Conservation (phyloP, 2,329 filamentous ascomycete species). For the Bipolaris oryzae region DNA sequence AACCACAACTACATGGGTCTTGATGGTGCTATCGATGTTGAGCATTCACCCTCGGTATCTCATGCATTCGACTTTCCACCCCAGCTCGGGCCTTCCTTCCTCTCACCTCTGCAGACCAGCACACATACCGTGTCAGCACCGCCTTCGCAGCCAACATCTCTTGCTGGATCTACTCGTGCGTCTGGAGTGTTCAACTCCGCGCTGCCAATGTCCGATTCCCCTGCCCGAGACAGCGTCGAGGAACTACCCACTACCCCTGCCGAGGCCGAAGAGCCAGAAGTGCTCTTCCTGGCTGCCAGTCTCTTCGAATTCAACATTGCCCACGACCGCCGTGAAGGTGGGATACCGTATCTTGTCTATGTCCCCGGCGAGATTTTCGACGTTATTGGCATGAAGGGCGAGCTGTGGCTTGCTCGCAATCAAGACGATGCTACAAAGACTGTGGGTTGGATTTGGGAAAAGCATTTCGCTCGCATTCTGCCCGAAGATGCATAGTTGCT, state of each 20-base stretch:
- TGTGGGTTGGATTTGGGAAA: conserved; percentile 99
- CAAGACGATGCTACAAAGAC: conserved; percentile 82
- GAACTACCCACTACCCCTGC: conserved; percentile 44
- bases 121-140: conserved; percentile 27
- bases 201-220: conserved; percentile 73
- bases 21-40: conserved; percentile 38
- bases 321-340: conserved; percentile 86
- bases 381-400: conserved; percentile 92
- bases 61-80: conserved; percentile 34
- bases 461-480: conserved; percentile 72
- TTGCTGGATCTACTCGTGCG: conserved; percentile 56
- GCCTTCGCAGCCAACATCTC: conserved; percentile 29
- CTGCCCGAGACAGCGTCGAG: conserved; percentile 30
- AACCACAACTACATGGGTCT: conserved; percentile 32
- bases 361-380: conserved; percentile 78
- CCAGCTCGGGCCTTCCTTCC: conserved; percentile 37
- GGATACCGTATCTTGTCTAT: conserved; percentile 95
- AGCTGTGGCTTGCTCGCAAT: conserved; percentile 96
- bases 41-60: conserved; percentile 21
- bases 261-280: conserved; percentile 66
- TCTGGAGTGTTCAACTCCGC: conserved; percentile 87
- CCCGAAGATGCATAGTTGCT: conserved; percentile 41
- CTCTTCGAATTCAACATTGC: conserved; percentile 98
- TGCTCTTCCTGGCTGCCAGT: conserved; percentile 90
- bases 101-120: conserved; percentile 28